Evolutionary conservation across 2,329 filamentous ascomycete genomes (phyloP), one percentile per base, ranked within the genome.

Genomic region (Xylaria multiplex): DNA sequence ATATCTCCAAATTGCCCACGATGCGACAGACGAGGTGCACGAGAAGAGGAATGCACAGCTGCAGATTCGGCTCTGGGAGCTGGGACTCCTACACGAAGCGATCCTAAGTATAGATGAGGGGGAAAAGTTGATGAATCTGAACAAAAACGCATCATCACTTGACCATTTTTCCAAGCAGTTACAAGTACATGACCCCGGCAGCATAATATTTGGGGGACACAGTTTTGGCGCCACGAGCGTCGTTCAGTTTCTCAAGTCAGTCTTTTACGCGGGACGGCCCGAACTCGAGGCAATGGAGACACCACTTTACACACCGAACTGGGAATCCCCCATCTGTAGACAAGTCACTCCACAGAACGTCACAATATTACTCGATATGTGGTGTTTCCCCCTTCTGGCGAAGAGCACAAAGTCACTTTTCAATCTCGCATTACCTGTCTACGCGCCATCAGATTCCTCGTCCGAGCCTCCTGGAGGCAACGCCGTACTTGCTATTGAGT

Each of bases 161-260:
- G 77, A 79, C 11, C 85, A 86, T 73, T 90, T 96, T 66, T 77
- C 82, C 30, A 80, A 81, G n/a, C 81, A 80, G 60, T 83, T 96
- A 53, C 85, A 92, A 68, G 84, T 96, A 3, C 87, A 90, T 65
- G 83, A 86, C 8, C 91, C 92, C 0, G 93, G 93, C 1, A 87
- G 85, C 59, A 88, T 96, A 52, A 86, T 90, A 48, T 95, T 92
- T 75, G 87, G 86, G 0, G 93, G 93, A 3, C 93, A 97, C 77
- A 93, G 90, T 19, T 96, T 96, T 70, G 93, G 93, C 24, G 90
- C 89, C 1, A 86, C 91, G 0, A 93, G 91, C 0, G 83, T 88
- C 22, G 84, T 91, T 1, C 93, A 96, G 75, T 86, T 96, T 61
- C 80, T 95, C 56, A 97, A 97, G 80, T 91, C 87, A 58, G 88